phyloP scores from a whole-genome alignment of 1,139 yeast species.

The Lodderomyces metapsilosis region DNA sequence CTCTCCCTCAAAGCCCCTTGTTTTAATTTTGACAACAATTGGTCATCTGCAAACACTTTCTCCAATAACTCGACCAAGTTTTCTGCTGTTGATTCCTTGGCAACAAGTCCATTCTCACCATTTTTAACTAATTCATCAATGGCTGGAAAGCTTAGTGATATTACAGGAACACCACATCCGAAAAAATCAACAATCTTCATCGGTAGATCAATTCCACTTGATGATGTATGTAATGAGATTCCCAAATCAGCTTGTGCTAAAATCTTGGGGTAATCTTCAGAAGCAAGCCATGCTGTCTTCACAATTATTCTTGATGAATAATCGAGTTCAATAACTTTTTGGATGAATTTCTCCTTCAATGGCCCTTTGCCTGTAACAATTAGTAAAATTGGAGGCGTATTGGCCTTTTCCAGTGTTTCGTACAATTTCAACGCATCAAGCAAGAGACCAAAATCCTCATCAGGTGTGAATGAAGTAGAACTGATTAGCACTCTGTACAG shows the following conservation, averaged over 20 bases:
- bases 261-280: slow-evolving; percentile 77
- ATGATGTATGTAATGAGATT: slow-evolving; percentile 84
- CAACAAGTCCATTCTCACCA: slow-evolving; percentile 43
- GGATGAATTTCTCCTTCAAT: slow-evolving; percentile 48
- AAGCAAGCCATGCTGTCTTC: slow-evolving; percentile 71
- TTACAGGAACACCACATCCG: slow-evolving; percentile 93
- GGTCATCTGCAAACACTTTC: slow-evolving; percentile 43
- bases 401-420: slow-evolving; percentile 33
- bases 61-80: slow-evolving; percentile 53
- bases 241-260: slow-evolving; percentile 83
- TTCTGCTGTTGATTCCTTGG: slow-evolving; percentile 32
- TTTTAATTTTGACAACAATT: slow-evolving; percentile 38
- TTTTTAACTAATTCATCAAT: slow-evolving; percentile 58
- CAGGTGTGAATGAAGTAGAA: slow-evolving; percentile 94
- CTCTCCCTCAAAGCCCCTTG: slow-evolving; percentile 74
- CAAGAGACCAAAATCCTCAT: slow-evolving; percentile 78
- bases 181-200: slow-evolving; percentile 97
- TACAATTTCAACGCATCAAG: slow-evolving; percentile 66
- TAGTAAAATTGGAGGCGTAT: slow-evolving; percentile 55
- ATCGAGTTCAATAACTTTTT: slow-evolving; percentile 41
- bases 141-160: slow-evolving; percentile 75
- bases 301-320: slow-evolving; percentile 51
- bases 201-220: slow-evolving; percentile 92
- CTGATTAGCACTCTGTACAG: slow-evolving; percentile 68
- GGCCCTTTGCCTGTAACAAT: slow-evolving; percentile 97